Base-by-base conservation (phyloP, 306 rosid species). In the Delonix regia region DNA sequence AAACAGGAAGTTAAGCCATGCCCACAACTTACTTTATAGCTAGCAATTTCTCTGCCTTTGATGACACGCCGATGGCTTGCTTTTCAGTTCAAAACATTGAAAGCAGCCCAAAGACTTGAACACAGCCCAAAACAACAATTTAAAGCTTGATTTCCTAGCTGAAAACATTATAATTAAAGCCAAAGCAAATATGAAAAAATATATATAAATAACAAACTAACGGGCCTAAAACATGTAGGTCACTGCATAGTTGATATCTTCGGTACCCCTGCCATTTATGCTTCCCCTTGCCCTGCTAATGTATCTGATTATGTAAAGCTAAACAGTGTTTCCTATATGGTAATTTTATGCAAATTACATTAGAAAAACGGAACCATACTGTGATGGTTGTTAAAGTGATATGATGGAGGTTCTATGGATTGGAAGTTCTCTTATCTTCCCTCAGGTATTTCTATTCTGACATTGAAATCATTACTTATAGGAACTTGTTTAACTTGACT, bases 321-420 rank as follows among this genome's bases (percentile, higher is more conserved):
- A 36, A 30, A 18, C 4, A 42, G 30, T 49, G 57, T 47, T 60
- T 60, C 66, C 11, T 60, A 60, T 30, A 60, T 14, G 66, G 65
- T 3, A 59, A 27, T 1, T 60, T 27, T 28, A 60, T 11, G 9
- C 7, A 18, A 64, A 49, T 62, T 63, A 48, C n/a, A 3, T 28
- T 28, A 34, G 28, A 45, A 63, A 12, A 49, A 22, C 41, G 36
- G 16, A 38, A 55, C 44, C 36, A 52, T 38, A 25, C 5, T 67
- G 16, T 51, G 61, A 41, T 42, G 19, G 63, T 73, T 49, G 56
- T 52, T 62, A 41, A 61, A 69, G 36, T 61, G 21, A 41, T 44
- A 47, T 57, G 53, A 27, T 60, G 45, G 49, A 62, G 79, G 71
- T 52, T 78, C 67, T 68, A 42, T 81, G 72, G 27, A 72, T 78